Evolutionary conservation across 2,329 filamentous ascomycete genomes (phyloP).

Genomic region (Davidsoniella virescens): DNA sequence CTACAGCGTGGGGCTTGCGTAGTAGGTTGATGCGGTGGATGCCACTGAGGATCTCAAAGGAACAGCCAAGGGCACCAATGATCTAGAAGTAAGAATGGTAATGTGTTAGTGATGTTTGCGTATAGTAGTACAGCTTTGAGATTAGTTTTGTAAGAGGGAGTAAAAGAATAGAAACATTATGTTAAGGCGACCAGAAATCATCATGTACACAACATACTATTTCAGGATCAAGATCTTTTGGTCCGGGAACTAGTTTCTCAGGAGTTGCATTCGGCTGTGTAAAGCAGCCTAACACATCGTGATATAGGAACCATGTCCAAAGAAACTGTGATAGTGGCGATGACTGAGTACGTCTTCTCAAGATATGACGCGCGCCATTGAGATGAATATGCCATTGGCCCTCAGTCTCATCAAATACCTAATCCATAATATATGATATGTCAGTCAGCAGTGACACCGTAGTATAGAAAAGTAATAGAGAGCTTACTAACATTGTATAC

Average conservation of each 20-base stretch:
- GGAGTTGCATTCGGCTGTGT: constrained; percentile 19
- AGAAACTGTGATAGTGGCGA: constrained; percentile 23
- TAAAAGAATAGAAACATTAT: not conserved
- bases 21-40: constrained; percentile 28
- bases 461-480: not conserved
- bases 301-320: constrained; percentile 31
- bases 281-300: constrained; percentile 29
- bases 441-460: constrained; percentile 12
- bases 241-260: not conserved
- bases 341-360: constrained; percentile 18
- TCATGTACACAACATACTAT: not conserved
- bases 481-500: constrained; percentile 28
- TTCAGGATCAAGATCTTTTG: not conserved
- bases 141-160: not conserved
- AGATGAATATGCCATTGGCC: constrained; percentile 30
- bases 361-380: constrained; percentile 25
- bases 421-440: not conserved
- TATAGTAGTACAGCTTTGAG: not conserved
- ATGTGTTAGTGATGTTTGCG: not conserved
- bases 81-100: constrained; percentile 20
- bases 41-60: constrained; percentile 27
- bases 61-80: constrained; percentile 31
- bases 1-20: constrained; percentile 16
- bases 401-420: constrained; percentile 33
- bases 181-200: not conserved